Base-by-base conservation (phyloP, 2,329 filamentous ascomycete genomes). In the Emydomyces testavorans region DNA sequence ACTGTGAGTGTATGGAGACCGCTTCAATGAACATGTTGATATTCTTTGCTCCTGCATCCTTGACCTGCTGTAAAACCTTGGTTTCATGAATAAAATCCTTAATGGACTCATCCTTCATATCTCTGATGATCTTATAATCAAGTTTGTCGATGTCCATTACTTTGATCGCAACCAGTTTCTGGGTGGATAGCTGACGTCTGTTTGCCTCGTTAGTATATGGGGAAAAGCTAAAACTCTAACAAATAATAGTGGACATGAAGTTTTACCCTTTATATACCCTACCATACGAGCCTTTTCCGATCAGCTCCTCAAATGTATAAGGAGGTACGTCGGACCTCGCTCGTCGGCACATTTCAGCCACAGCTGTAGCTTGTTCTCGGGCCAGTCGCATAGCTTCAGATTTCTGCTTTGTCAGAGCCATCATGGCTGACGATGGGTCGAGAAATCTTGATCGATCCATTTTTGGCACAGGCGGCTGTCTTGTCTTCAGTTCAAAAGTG, bases 1-100 rank as follows among this genome's bases (percentile, higher is more conserved):
- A 65, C 55, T 82, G 77, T 44, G 76, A 77, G 54, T 81, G 77
- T 18, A 81, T 73, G 2, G 77, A 73, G 37, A 80, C 74, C 0
- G 79, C 78, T 55, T 82, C 78, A 52, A 79, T 76, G 34, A 82
- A 72, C 51, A 76, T 71, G 52, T 82, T 82, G 56, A 82, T 74
- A 50, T 80, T 80, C 53, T 74, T 73, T 2, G 78, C 78, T 32
- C 72, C 75, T 50, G 75, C 74, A 54, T 80, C 77, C 57, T 78
- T 76, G 7, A 80, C 70, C 56, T 80, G 76, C 54, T 77, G 74
- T 56, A 82, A 69, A 18, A 80, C 77, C 40, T 71, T 75, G 36
- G 79, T 80, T 58, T 82, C 79, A 52, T 78, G 76, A 48, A 77
- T 71, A 45, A 80, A 79, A 53, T 72, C 70, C 49, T 72, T 69